A percentile compares a stretch with the other conserved stretches of the same genome.
Evolutionary conservation across 108 stramenopile genomes (phyloP).

Genomic region (Skeletonema tropicum): DNA sequence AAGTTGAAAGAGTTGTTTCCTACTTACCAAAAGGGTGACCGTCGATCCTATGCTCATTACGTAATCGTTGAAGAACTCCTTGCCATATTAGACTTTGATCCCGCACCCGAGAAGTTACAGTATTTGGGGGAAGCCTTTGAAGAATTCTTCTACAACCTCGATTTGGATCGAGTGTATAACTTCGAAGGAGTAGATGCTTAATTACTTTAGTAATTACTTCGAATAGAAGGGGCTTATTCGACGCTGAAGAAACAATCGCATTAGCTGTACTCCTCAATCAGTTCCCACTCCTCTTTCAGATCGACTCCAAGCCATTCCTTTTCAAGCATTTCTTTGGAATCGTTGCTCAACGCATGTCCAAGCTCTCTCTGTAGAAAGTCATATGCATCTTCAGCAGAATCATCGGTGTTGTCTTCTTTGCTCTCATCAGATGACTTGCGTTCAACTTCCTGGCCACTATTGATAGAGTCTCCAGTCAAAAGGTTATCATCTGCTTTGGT

Average conservation of each 20-base stretch:
- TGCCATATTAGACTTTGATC: not conserved
- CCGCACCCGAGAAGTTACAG: not conserved
- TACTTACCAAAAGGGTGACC: not conserved
- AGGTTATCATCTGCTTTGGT: not conserved
- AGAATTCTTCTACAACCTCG: conserved; percentile 11
- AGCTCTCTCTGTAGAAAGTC: conserved; percentile 27
- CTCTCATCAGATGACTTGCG: not conserved
- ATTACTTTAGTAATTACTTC: too few relatives aligned
- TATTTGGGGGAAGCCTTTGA: conserved; percentile 6
- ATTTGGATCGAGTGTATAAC: not conserved
- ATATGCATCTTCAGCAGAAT: conserved; percentile 9
- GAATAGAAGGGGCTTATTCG: too few relatives aligned
- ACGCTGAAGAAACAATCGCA: too few relatives aligned
- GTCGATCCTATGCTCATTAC: not conserved
- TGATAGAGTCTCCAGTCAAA: not conserved
- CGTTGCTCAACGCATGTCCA: conserved; percentile 13
- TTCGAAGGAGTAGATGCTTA: too few relatives aligned
- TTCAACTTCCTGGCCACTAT: not conserved
- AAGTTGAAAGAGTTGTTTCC: not conserved
- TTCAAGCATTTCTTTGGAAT: conserved; percentile 20
- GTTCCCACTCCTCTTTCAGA: conserved; percentile 30
- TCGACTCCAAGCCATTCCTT: conserved; percentile 30
- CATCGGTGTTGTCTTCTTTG: not conserved
- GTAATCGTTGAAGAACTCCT: not conserved
- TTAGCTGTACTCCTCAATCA: conserved; percentile 16